Conservation (phyloP, 495 filamentous ascomycete species). For the Hyaloscypha hepaticicola region DNA sequence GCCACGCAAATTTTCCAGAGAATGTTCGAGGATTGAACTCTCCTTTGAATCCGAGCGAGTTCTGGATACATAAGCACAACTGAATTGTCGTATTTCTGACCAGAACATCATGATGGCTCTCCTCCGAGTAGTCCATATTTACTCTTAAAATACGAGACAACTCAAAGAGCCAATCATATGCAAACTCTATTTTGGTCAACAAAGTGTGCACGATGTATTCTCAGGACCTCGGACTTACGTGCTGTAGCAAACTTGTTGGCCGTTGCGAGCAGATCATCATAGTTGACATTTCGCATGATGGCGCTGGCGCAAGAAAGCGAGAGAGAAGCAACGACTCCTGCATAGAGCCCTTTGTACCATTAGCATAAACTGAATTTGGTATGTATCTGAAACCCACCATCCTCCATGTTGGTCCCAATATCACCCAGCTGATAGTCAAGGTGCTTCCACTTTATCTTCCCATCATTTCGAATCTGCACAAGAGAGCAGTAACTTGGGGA, state of each 20-base stretch:
- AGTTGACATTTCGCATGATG: constrained; percentile 55
- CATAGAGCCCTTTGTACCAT: constrained; percentile 37
- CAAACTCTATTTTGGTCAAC: constrained; percentile 50
- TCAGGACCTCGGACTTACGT: constrained; percentile 31
- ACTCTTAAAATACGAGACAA: constrained; percentile 65
- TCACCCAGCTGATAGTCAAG: constrained; percentile 56
- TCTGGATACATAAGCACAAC: constrained; percentile 67
- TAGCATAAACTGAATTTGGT: constrained; percentile 3
- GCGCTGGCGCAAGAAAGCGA: constrained; percentile 41
- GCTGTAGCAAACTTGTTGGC: constrained; percentile 50
- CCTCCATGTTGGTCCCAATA: constrained; percentile 38
- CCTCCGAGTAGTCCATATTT: constrained; percentile 67
- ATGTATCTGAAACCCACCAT: constrained; percentile 37
- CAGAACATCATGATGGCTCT: constrained; percentile 66
- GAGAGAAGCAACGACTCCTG: constrained; percentile 40
- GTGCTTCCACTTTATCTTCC: constrained; percentile 59
- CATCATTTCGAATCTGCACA: constrained; percentile 63
- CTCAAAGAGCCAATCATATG: constrained; percentile 56
- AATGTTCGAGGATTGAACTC: constrained; percentile 58
- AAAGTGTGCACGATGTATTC: constrained; percentile 6
- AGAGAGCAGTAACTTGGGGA: constrained; percentile 74
- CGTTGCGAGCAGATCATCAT: constrained; percentile 74
- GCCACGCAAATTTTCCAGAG: constrained; percentile 69
- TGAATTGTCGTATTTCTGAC: constrained; percentile 66
- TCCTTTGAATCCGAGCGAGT: constrained; percentile 63